These are phyloP conservation scores for Acanthamoeba quina DNA, from an alignment of 208 protist species.

Conservation along the genomic window DNA sequence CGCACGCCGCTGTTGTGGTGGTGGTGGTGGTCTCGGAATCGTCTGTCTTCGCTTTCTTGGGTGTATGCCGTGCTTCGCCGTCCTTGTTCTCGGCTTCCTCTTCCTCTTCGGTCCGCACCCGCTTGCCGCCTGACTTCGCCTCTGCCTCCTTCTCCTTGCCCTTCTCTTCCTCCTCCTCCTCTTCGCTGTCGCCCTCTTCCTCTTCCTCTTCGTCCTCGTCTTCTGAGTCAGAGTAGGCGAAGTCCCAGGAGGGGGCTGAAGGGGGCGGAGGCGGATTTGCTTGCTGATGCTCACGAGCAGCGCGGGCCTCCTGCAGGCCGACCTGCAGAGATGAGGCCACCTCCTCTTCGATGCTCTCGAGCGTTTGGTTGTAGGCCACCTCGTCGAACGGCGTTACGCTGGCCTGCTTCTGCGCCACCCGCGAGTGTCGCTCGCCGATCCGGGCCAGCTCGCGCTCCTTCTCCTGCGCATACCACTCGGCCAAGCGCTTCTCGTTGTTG, in stretches of 20 bases:
- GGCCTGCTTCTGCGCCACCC: not conserved
- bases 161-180: conserved; percentile 35
- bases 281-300: not conserved
- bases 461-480: conserved; percentile 40
- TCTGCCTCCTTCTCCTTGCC: conserved; percentile 13
- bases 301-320: conserved; percentile 15
- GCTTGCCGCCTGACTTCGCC: not conserved
- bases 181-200: not conserved
- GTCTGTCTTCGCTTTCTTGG: conserved; percentile 9
- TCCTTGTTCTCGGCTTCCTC: not conserved
- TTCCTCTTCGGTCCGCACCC: not conserved
- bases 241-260: not conserved
- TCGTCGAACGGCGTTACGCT: conserved; percentile 12
- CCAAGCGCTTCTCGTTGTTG: conserved; percentile 28
- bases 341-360: conserved; percentile 43
- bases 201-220: not conserved
- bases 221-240: not conserved
- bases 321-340: conserved; percentile 32
- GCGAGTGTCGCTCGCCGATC: conserved; percentile 21
- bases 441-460: not conserved
- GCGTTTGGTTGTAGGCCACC: not conserved
- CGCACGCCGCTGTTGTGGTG: not conserved
- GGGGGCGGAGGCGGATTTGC: not conserved
- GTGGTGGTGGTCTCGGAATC: not conserved
- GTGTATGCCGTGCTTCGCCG: not conserved